phyloP scores from a whole-genome alignment of 805 yeast genomes.

The Starmera quercuum region DNA sequence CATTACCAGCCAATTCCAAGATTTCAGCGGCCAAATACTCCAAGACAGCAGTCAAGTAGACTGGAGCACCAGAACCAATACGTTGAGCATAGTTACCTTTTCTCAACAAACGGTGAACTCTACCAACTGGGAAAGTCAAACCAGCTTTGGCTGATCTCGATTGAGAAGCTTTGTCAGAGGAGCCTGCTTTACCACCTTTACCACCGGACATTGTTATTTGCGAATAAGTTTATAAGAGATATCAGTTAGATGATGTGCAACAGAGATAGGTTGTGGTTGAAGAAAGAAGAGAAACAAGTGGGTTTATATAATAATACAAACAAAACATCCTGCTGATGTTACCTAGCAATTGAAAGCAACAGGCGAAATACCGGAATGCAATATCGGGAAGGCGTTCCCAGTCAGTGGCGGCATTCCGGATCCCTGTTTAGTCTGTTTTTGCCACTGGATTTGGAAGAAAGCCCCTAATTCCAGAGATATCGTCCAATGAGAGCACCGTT shows the following conservation, averaged over 20 bases:
- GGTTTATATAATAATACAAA: not conserved
- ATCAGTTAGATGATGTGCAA: too few species aligned
- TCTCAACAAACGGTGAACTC: constrained; percentile 95
- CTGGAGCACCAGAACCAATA: constrained; percentile 99
- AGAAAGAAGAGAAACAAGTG: not conserved
- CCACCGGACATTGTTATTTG: constrained; percentile 55
- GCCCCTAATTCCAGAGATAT: constrained; percentile 8
- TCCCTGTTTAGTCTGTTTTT: too few species aligned
- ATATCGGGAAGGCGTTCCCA: too few species aligned
- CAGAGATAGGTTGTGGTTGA: not conserved
- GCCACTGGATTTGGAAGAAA: constrained; percentile 1
- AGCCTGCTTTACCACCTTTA: constrained; percentile 87
- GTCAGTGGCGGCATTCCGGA: too few species aligned
- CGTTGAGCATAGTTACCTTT: constrained; percentile 98
- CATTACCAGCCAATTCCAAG: constrained; percentile 96
- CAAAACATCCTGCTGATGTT: too few species aligned
- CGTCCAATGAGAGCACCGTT: constrained; percentile 3
- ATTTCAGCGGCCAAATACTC: constrained; percentile 98
- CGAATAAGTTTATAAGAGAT: constrained; percentile 1
- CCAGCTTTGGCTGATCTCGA: constrained; percentile 99
- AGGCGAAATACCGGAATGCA: too few species aligned
- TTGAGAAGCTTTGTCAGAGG: constrained; percentile 92
- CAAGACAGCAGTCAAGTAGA: constrained; percentile 91
- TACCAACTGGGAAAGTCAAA: constrained; percentile 98
- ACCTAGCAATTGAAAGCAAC: too few species aligned